phyloP scores from a whole-genome alignment of 257 asterid species.

The Craterostigma plantagineum region DNA sequence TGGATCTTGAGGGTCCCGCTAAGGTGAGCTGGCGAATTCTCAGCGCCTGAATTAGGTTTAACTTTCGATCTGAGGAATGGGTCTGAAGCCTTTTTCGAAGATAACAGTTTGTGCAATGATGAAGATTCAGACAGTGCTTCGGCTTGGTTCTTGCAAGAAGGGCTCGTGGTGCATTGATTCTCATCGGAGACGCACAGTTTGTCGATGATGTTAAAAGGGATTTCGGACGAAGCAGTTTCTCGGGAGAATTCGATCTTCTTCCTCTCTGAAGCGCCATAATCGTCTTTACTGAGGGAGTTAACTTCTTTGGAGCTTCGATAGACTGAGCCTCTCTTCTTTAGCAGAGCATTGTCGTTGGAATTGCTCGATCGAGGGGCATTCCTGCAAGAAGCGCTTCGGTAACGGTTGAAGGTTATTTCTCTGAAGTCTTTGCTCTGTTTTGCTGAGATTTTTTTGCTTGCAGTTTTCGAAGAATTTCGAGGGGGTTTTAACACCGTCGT shows the following conservation, averaged over 20 bases:
- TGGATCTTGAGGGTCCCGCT: constrained; percentile 46
- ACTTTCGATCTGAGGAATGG: constrained; percentile 41
- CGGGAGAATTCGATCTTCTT: constrained; percentile 52
- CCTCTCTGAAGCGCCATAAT: constrained; percentile 30
- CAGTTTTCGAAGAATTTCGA: constrained; percentile 22
- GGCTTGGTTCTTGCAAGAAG: constrained; percentile 12
- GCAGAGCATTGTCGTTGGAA: no score
- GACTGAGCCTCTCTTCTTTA: constrained; percentile 59
- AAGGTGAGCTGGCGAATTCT: constrained; percentile 52
- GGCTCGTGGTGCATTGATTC: constrained; percentile 13
- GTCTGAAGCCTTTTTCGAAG: no score
- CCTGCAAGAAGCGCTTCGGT: constrained; percentile 59
- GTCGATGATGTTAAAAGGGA: constrained; percentile 50
- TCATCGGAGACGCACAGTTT: constrained; percentile 54
- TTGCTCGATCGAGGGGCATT: constrained; percentile 20
- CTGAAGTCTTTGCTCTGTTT: constrained; percentile 32
- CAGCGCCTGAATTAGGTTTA: constrained; percentile 8
- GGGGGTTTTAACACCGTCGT: constrained; percentile 73
- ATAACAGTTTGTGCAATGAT: no score
- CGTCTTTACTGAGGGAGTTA: constrained; percentile 11
- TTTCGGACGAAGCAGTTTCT: constrained; percentile 17
- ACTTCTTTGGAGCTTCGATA: constrained; percentile 59
- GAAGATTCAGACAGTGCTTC: no score
- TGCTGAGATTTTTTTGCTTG: no score
- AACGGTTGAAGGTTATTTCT: constrained; percentile 38